Conservation (phyloP, 169 alveolate species). For the Cyclospora cayetanensis region DNA sequence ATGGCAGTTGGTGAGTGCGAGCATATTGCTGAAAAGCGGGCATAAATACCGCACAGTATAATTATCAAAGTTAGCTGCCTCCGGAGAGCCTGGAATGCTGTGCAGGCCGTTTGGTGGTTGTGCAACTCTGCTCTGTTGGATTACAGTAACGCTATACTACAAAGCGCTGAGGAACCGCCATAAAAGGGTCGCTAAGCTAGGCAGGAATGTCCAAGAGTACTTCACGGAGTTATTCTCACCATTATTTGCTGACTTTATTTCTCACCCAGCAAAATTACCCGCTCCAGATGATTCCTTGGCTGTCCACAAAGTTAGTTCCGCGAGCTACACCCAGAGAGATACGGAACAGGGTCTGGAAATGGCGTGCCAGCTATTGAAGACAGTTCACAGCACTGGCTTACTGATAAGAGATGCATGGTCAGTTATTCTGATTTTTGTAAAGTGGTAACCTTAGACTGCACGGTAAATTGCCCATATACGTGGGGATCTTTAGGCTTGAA, state of each 20-base stretch:
- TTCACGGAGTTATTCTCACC: background rate
- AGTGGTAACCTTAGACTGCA: too few species aligned
- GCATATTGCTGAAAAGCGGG: background rate
- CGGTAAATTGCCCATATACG: background rate
- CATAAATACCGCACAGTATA: background rate
- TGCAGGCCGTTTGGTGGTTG: background rate
- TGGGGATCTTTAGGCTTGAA: background rate
- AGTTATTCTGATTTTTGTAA: too few species aligned
- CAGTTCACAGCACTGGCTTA: slow-evolving; percentile 11
- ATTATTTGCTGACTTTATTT: background rate
- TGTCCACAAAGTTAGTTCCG: slow-evolving; percentile 26
- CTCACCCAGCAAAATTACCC: too few species aligned
- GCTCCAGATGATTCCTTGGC: too few species aligned
- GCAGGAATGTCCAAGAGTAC: slow-evolving; percentile 8
- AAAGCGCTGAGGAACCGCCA: slow-evolving; percentile 8
- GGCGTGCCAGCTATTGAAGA: slow-evolving; percentile 46
- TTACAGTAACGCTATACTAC: background rate
- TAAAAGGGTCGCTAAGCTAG: background rate
- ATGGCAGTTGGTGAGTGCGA: slow-evolving; percentile 15
- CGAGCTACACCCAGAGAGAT: background rate
- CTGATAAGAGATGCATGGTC: slow-evolving; percentile 41
- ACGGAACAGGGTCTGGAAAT: slow-evolving; percentile 27
- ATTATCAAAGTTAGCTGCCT: background rate
- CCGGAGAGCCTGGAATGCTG: background rate
- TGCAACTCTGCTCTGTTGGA: background rate